Base-by-base conservation (phyloP, 2,329 filamentous ascomycete species). In the Fusarium penzigii region DNA sequence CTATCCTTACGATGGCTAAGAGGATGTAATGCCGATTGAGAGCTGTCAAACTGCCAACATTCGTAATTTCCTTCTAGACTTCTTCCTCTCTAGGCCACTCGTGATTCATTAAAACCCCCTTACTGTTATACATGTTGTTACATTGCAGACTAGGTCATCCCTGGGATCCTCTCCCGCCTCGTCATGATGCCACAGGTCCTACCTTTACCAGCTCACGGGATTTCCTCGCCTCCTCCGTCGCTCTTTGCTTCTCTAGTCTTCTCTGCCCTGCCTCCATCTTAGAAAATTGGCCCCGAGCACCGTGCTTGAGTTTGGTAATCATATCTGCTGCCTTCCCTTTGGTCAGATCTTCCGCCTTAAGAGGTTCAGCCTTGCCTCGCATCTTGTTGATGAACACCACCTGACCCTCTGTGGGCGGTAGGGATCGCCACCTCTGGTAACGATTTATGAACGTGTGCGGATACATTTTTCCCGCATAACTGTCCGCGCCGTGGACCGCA, bases 271-370 rank as follows among this genome's bases (percentile, higher is more conserved):
- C 75, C 64, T 80, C 77, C 51, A 82, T 71, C 34, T 65, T 76
- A 25, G 77, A 75, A 67, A 81, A 91, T 74, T 74, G 83, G 56
- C 72, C 89, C 70, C 77, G 83, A 1, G 89, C 90, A 1, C 93
- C 93, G 67, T 94, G 89, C 69, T 88, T 93, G 55, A 96, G 68
- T 71, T 96, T 95, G 8, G 90, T 95, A 58, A 97, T 96, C 88
- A 96, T 92, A 68, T 97, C 92, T 5, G 81, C 81, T 5, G 92
- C 92, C 67, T 84, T 85, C 8, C 93, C 93, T 66, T 92, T 94
- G 13, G 82, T 92, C 52, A 96, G 64, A 29, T 85, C 79, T 0
- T 74, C 72, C 0, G 72, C 61, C 2, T 74, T 78, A 46, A 92
- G 66, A 48, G 80, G 74, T 29, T 85, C 74, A 77, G 60, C 56